A percentile compares a stretch with the other conserved stretches of the same genome.
These are phyloP conservation scores for Colletotrichum paranaense DNA, from an alignment of 2,329 filamentous ascomycete species.

Conservation along the genomic window DNA sequence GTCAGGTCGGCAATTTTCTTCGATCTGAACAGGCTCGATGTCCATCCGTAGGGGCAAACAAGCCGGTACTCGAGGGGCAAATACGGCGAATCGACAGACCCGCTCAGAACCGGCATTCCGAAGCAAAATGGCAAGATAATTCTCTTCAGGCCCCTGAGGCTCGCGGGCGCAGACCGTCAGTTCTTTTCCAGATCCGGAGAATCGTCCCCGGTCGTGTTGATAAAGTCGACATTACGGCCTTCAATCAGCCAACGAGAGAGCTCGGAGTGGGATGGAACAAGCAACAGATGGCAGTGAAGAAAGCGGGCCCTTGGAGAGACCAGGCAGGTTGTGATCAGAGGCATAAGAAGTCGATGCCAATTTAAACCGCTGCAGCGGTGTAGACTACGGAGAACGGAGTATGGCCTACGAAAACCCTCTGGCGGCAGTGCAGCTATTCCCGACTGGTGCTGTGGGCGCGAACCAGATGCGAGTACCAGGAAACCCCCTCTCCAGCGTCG, in stretches of 20 bases:
- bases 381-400: background rate
- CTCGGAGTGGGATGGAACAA: background rate
- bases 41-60: no score
- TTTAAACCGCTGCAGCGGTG: conserved; percentile 17
- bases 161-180: conserved; percentile 15
- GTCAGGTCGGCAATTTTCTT: background rate
- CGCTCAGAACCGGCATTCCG: conserved; percentile 4
- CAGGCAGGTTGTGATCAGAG: background rate
- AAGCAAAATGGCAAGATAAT: background rate
- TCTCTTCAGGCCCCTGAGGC: background rate
- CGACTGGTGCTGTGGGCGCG: background rate
- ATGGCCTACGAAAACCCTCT: background rate
- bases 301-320: background rate
- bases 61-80: background rate
- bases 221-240: background rate
- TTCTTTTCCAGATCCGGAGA: conserved; percentile 18
- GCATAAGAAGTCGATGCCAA: conserved; percentile 18
- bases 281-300: background rate
- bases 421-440: conserved; percentile 5
- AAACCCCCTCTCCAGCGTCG: conserved; percentile 16
- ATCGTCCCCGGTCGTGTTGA: background rate
- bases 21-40: no score
- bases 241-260: background rate
- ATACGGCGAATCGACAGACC: background rate
- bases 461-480: conserved; percentile 4